These are phyloP conservation scores for Colletotrichum falcatum DNA, from an alignment of 2,329 filamentous ascomycete genomes.

Conservation along the genomic window DNA sequence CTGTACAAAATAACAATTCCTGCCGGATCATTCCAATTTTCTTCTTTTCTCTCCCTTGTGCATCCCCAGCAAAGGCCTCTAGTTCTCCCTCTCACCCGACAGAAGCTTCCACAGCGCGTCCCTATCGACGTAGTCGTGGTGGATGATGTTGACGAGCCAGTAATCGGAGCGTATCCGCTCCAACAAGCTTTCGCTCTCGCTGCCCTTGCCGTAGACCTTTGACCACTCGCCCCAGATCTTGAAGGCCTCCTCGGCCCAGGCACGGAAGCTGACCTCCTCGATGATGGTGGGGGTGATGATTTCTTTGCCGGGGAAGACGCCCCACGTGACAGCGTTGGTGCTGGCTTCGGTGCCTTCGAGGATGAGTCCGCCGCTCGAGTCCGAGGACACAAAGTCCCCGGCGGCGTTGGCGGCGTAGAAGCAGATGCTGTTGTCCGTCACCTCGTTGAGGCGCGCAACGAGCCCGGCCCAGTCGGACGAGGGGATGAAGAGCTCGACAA, in stretches of 20 bases:
- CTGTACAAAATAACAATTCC: not conserved
- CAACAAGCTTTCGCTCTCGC: slow-evolving; percentile 78
- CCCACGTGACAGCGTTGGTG: slow-evolving; percentile 97
- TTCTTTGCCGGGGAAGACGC: slow-evolving; percentile 93
- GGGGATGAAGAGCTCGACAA: slow-evolving; percentile 95
- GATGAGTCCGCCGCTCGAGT: slow-evolving; percentile 56
- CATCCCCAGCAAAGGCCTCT: not conserved
- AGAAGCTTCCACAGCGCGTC: slow-evolving; percentile 80
- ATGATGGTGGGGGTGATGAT: slow-evolving; percentile 98
- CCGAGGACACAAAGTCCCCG: slow-evolving; percentile 83
- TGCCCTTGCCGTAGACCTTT: slow-evolving; percentile 82
- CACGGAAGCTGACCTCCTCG: slow-evolving; percentile 91
- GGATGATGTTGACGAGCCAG: slow-evolving; percentile 93
- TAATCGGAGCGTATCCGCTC: slow-evolving; percentile 74
- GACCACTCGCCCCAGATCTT: slow-evolving; percentile 96
- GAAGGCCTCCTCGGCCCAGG: slow-evolving; percentile 96
- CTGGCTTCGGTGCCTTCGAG: slow-evolving; percentile 57
- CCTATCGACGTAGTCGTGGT: slow-evolving; percentile 79
- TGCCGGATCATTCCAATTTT: not conserved
- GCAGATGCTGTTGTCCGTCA: slow-evolving; percentile 73
- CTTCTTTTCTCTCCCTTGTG: not conserved
- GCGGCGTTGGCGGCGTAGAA: slow-evolving; percentile 87
- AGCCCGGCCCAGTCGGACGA: slow-evolving; percentile 77
- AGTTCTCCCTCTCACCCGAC: slow-evolving; percentile 49
- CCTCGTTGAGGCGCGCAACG: slow-evolving; percentile 63